These are phyloP conservation scores for Ascochyta koolunga DNA, from an alignment of 2,329 filamentous ascomycete genomes.

Conservation along the genomic window DNA sequence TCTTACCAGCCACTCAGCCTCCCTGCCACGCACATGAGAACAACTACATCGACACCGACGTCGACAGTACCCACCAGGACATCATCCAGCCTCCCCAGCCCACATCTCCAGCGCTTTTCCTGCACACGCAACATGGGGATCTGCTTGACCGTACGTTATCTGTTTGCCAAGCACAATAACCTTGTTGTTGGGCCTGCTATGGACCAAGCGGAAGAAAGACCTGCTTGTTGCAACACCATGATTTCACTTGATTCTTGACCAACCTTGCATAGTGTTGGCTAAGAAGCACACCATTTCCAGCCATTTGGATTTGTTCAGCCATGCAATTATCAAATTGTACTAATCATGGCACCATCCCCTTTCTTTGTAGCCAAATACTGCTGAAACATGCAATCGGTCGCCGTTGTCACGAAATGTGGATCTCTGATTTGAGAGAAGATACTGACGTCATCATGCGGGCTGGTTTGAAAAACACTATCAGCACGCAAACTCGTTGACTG, in stretches of 20 bases:
- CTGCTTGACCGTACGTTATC: constrained; percentile 3
- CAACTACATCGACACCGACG: background rate
- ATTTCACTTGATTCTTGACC: constrained; percentile 15
- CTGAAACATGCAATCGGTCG: constrained; percentile 1
- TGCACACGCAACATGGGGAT: background rate
- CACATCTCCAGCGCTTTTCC: constrained; percentile 1
- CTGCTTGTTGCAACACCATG: constrained; percentile 9
- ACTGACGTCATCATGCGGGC: constrained; percentile 8
- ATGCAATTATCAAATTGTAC: background rate
- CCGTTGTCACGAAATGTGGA: constrained; percentile 1
- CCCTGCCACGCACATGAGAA: background rate
- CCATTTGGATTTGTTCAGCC: background rate
- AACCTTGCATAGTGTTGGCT: no score
- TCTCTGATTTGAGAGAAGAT: no score
- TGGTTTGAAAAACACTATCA: constrained; percentile 1
- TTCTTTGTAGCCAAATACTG: background rate
- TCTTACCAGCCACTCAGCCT: constrained; percentile 9
- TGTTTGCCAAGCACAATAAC: constrained; percentile 6
- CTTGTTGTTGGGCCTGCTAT: background rate
- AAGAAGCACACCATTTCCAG: constrained; percentile 4
- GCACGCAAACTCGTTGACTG: background rate
- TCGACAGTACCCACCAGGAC: background rate
- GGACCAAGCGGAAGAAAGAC: constrained; percentile 4
- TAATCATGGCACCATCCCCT: background rate
- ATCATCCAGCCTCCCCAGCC: constrained; percentile 7